Conservation (phyloP, 768 basidiomycete genomes). For the Crucibulum laeve region DNA sequence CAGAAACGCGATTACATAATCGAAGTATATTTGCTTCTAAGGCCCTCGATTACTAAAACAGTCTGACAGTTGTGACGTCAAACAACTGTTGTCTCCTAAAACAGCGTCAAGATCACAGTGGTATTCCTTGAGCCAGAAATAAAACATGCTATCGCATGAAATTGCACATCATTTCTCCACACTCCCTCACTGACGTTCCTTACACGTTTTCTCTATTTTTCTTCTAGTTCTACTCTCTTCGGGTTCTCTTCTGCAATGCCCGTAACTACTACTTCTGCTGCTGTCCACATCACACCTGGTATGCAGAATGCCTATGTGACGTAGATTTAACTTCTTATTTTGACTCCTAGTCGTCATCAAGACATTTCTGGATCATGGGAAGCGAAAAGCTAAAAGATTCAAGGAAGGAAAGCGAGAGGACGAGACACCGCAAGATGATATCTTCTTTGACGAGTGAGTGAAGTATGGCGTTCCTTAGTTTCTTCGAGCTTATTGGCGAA, state of each 20-base stretch:
- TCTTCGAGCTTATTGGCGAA: neutral
- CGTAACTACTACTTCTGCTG: constrained; percentile 50
- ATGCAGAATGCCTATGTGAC: constrained; percentile 2
- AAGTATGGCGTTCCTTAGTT: neutral
- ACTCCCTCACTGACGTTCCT: too few relatives aligned
- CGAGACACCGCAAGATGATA: constrained; percentile 51
- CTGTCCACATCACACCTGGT: constrained; percentile 52
- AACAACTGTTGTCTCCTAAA: too few relatives aligned
- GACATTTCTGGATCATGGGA: constrained; percentile 45
- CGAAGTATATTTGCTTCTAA: too few relatives aligned
- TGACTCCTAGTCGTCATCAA: constrained; percentile 41
- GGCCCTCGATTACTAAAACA: too few relatives aligned
- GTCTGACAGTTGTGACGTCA: too few relatives aligned
- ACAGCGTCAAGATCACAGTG: too few relatives aligned
- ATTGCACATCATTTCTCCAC: constrained; percentile 2
- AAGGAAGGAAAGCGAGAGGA: constrained; percentile 27
- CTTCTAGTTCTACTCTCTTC: constrained; percentile 5
- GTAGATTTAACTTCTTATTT: neutral
- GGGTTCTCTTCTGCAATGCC: constrained; percentile 31
- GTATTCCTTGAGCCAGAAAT: too few relatives aligned
- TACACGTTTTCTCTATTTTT: constrained; percentile 5
- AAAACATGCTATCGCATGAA: too few relatives aligned
- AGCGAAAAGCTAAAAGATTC: constrained; percentile 34
- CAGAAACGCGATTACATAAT: too few relatives aligned
- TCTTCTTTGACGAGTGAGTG: constrained; percentile 67